Percentiles rank a stretch among this genome's conserved stretches.
Conservation (phyloP, 2,329 filamentous ascomycete genomes). For the Thelonectria blattea region DNA sequence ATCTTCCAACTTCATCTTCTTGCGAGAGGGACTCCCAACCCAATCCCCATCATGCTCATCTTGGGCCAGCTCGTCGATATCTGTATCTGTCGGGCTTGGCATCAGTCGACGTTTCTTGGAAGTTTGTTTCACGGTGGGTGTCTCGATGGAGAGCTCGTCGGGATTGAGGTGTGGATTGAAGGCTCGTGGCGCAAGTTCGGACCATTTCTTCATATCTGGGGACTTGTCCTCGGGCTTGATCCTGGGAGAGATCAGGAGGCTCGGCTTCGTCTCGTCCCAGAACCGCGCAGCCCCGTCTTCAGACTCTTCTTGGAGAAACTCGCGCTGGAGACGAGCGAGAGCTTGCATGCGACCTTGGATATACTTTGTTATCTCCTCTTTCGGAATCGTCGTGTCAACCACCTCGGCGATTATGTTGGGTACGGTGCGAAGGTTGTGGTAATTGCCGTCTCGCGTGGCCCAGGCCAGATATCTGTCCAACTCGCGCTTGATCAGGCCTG, state of each 20-base stretch:
- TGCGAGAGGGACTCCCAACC: neutral
- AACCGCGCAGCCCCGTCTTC: slow-evolving; percentile 37
- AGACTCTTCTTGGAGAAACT: slow-evolving; percentile 38
- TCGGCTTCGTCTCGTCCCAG: slow-evolving; percentile 40
- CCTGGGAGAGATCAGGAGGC: slow-evolving; percentile 27
- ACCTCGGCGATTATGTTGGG: slow-evolving; percentile 49
- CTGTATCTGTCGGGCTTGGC: neutral
- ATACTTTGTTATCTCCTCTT: slow-evolving; percentile 42
- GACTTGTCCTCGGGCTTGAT: slow-evolving; percentile 30
- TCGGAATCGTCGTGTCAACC: slow-evolving; percentile 40
- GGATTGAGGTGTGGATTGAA: neutral
- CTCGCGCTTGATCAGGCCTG: slow-evolving; percentile 43
- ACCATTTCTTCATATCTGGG: slow-evolving; percentile 15
- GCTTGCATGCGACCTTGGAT: slow-evolving; percentile 46
- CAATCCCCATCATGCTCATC: slow-evolving; percentile 2
- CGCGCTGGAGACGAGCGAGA: slow-evolving; percentile 45
- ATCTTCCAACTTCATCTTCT: neutral
- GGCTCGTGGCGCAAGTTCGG: slow-evolving; percentile 8
- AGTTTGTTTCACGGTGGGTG: slow-evolving; percentile 1
- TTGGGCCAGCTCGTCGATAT: slow-evolving; percentile 20
- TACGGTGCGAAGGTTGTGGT: slow-evolving; percentile 41
- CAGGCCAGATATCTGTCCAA: slow-evolving; percentile 47
- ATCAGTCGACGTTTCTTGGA: slow-evolving; percentile 24
- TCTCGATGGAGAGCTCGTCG: slow-evolving; percentile 23
- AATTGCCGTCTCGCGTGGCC: slow-evolving; percentile 50